phyloP scores from a whole-genome alignment of 2,329 filamentous ascomycete genomes.

The Aspergillus sp. region DNA sequence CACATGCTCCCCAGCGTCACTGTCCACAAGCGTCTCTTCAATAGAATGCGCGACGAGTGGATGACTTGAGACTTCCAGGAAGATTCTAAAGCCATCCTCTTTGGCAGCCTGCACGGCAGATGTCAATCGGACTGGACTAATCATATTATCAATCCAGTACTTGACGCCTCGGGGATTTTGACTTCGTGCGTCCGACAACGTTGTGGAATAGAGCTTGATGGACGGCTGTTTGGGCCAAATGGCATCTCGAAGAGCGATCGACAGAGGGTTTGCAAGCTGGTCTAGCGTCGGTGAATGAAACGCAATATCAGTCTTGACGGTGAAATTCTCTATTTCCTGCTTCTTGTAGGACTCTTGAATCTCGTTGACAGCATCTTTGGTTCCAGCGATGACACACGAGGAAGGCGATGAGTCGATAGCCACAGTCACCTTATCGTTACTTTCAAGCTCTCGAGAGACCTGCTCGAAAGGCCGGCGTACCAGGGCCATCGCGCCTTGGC shows the following conservation, averaged over 20 bases:
- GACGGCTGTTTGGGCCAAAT: conserved; percentile 20
- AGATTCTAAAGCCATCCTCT: conserved; percentile 40
- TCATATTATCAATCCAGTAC: conserved; percentile 42
- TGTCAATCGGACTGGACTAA: conserved; percentile 35
- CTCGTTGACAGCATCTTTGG: conserved; percentile 5
- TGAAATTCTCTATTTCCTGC: conserved; percentile 30
- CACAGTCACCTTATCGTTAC: not conserved
- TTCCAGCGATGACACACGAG: conserved; percentile 10
- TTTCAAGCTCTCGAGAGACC: not conserved
- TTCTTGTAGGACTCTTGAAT: conserved; percentile 4
- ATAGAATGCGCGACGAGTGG: conserved; percentile 45
- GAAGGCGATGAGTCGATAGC: conserved; percentile 15
- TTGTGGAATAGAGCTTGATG: conserved; percentile 15
- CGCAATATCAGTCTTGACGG: conserved; percentile 42
- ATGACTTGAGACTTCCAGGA: conserved; percentile 45
- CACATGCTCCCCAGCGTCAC: conserved; percentile 30
- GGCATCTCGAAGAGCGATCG: conserved; percentile 7
- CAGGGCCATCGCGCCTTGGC: conserved; percentile 10
- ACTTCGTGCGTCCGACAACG: conserved; percentile 18
- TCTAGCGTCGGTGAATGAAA: conserved; percentile 44
- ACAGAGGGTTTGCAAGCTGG: conserved; percentile 29
- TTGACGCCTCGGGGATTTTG: conserved; percentile 3
- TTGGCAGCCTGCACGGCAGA: conserved; percentile 36
- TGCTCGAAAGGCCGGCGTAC: not conserved
- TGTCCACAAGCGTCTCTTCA: conserved; percentile 38